These are phyloP conservation scores for Chaetomiaceae sp. DNA, from an alignment of 2,329 filamentous ascomycete genomes.

Conservation along the genomic window DNA sequence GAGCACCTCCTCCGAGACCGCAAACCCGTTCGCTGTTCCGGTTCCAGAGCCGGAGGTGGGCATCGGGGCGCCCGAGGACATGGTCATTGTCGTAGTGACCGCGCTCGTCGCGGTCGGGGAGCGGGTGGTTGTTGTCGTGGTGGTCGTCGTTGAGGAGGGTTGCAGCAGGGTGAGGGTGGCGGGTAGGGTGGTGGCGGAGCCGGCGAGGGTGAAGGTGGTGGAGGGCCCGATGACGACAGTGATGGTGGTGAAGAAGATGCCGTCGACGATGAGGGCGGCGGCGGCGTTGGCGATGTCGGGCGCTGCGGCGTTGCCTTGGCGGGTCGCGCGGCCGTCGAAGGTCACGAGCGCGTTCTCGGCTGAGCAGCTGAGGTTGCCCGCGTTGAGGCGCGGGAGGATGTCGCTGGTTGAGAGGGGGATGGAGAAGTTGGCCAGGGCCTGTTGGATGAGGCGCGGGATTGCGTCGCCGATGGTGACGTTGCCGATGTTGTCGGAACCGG, in stretches of 20 bases:
- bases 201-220: slow-evolving; percentile 31
- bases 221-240: slow-evolving; percentile 28
- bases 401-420: slow-evolving; percentile 65
- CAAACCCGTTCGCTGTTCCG: slow-evolving; percentile 38
- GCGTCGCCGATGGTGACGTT: slow-evolving; percentile 78
- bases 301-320: slow-evolving; percentile 19
- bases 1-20: slow-evolving; percentile 48
- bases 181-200: slow-evolving; percentile 17
- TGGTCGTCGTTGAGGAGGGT: slow-evolving; percentile 29
- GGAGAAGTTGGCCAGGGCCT: slow-evolving; percentile 62
- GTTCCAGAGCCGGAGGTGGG: no score
- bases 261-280: slow-evolving; percentile 21
- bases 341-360: slow-evolving; percentile 83
- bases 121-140: slow-evolving; percentile 21
- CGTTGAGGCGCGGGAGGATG: slow-evolving; percentile 71
- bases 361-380: slow-evolving; percentile 69
- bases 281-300: slow-evolving; percentile 14
- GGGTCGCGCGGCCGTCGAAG: slow-evolving; percentile 56
- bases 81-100: slow-evolving; percentile 23
- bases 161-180: slow-evolving; percentile 21
- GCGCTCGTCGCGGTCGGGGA: slow-evolving; percentile 26
- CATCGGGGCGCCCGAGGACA: slow-evolving; percentile 22
- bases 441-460: slow-evolving; percentile 66
- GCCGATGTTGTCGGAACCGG: slow-evolving; percentile 35
- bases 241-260: slow-evolving; percentile 28